These are phyloP conservation scores for Xylariaceae sp. DNA, from an alignment of 2,329 filamentous ascomycete species.

Conservation along the genomic window DNA sequence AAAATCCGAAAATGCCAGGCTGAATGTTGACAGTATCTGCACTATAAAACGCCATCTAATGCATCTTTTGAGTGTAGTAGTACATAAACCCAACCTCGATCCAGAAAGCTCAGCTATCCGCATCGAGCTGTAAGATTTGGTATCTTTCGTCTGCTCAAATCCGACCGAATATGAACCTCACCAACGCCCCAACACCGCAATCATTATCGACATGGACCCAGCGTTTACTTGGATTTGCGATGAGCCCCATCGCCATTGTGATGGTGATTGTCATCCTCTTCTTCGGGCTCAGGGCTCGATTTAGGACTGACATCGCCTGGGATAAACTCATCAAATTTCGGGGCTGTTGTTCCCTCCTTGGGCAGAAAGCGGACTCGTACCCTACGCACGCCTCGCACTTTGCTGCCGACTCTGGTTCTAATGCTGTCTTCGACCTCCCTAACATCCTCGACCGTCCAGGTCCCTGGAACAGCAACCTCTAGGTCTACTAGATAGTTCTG, in stretches of 20 bases:
- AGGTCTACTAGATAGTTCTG: constrained; percentile 96
- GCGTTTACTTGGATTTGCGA: constrained; percentile 28
- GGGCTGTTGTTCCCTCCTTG: constrained; percentile 64
- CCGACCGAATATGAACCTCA: constrained; percentile 4
- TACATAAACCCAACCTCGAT: constrained; percentile 33
- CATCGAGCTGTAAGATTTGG: constrained; percentile 15
- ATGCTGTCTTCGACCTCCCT: constrained; percentile 75
- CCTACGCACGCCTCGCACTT: constrained; percentile 82
- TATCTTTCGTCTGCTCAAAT: constrained; percentile 27
- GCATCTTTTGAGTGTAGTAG: constrained; percentile 35
- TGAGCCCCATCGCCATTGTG: constrained; percentile 47
- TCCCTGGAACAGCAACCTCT: constrained; percentile 78
- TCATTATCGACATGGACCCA: constrained; percentile 1
- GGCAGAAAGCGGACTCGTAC: constrained; percentile 85
- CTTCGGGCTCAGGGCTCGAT: constrained; percentile 67
- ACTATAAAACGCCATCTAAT: constrained; percentile 31
- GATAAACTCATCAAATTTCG: constrained; percentile 79
- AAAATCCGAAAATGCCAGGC: background rate
- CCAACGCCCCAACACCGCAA: constrained; percentile 39
- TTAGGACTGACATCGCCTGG: constrained; percentile 64
- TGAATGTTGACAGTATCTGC: constrained; percentile 4
- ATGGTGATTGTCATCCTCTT: constrained; percentile 54
- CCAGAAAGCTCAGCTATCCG: constrained; percentile 11
- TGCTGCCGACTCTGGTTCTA: constrained; percentile 73
- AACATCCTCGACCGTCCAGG: constrained; percentile 77